Evolutionary conservation across 768 basidiomycete genomes (phyloP), one percentile per base, ranked within the genome.

Genomic region (Austroboletus eburneus): DNA sequence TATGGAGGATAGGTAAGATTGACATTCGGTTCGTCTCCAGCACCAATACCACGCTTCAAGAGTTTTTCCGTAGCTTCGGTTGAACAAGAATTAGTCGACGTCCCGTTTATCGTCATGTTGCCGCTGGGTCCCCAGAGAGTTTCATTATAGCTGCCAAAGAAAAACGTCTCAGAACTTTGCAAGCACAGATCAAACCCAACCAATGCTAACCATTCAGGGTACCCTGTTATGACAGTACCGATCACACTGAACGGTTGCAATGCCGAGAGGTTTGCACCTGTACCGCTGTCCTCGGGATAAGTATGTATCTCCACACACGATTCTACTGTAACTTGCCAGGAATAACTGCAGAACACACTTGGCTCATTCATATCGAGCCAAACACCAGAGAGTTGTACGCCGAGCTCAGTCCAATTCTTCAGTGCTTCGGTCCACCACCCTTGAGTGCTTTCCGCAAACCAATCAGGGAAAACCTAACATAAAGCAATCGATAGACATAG

Each of bases 351-450:
- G 63, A 86, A 85, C 1, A 79, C 81, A n/a, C 72, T 76, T 13
- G 72, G 64, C 49, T 85, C 83, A 47, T 85, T 84, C 81, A 83
- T 82, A 57, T 84, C 79, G 1, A 83, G 66, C 84, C 84, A 87
- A 36, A 85, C 73, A 1, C 82, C 83, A 18, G 76, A 76, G 55
- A 77, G 81, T n/a, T 75, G 65, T n/a, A 86, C 68, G 1, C 78
- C 81, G 0, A 57, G 49, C 2, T 66, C 49, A 10, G 68, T 72
- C 81, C 80, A 83, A 56, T 81, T 83, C 35, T 35, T 55, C 46
- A 84, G 62, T 4, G 75, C 76, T 23, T 84, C 79, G 0, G 74
- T 76, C 85, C 85, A 87, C 70, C 77, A 81, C 21, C 60, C 43
- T 46, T 74, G 69, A 1, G 79, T 74, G 29, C 78, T 76, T 14